Evolutionary conservation across 106 monocot genomes (phyloP).

Genomic region (Alisma plantagoaquatica): DNA sequence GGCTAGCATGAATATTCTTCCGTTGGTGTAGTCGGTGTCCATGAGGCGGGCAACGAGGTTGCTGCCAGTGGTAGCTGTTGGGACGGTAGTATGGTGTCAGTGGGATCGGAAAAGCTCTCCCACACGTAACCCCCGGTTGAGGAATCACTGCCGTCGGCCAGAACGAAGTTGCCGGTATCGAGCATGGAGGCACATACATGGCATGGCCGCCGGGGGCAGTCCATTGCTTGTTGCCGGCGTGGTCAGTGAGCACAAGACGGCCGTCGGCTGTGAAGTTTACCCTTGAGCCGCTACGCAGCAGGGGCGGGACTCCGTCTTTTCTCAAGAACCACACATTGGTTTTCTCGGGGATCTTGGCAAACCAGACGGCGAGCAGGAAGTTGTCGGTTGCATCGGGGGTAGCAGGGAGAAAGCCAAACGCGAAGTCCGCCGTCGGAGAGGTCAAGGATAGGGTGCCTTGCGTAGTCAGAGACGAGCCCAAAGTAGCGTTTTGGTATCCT

Average conservation of each 20-base stretch:
- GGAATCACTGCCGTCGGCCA: neutral
- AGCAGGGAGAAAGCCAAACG: constrained; percentile 6
- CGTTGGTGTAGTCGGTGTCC: constrained; percentile 9
- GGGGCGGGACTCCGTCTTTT: neutral
- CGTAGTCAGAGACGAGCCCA: constrained; percentile 4
- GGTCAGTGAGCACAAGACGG: neutral
- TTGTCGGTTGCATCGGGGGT: neutral
- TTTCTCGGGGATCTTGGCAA: neutral
- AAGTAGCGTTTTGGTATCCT: neutral
- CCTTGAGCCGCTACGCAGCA: neutral
- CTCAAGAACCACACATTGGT: constrained; percentile 5
- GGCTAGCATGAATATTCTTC: constrained; percentile 9
- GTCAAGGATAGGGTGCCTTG: neutral
- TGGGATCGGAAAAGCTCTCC: constrained; percentile 20
- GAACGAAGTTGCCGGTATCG: constrained; percentile 6
- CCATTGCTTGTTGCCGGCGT: neutral
- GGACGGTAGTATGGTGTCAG: constrained; percentile 14
- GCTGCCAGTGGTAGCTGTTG: constrained; percentile 1
- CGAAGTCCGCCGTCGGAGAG: constrained; percentile 8
- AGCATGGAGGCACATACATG: constrained; percentile 1
- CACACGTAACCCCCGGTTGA: constrained; percentile 1
- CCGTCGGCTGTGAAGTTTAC: constrained; percentile 1
- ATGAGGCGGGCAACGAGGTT: neutral
- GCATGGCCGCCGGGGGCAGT: neutral
- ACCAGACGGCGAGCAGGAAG: constrained; percentile 3